A percentile compares a stretch with the other conserved stretches of the same genome.
phyloP scores from a whole-genome alignment of 2,329 filamentous ascomycete genomes.

The Colletotrichum somersetense region DNA sequence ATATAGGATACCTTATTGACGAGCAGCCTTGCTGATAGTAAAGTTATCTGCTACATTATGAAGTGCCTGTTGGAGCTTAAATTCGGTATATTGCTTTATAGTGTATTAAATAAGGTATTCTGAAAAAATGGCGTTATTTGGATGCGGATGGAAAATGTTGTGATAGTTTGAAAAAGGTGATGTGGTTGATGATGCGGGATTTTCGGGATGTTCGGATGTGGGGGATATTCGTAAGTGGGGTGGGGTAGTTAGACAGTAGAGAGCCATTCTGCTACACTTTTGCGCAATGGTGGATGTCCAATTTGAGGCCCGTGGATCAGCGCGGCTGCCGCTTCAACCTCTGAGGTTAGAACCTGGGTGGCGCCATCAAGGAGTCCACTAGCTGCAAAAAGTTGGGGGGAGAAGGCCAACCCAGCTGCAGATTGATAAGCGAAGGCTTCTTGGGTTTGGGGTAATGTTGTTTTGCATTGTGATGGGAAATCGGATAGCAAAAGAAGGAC shows the following conservation, averaged over 20 bases:
- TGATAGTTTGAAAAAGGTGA: too few species aligned
- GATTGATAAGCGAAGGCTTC: slow-evolving; percentile 65
- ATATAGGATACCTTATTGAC: too few species aligned
- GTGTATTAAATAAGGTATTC: too few species aligned
- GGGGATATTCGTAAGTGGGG: too few species aligned
- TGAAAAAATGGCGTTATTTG: too few species aligned
- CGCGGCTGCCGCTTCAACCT: slow-evolving; percentile 68
- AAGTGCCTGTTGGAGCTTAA: too few species aligned
- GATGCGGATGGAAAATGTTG: too few species aligned
- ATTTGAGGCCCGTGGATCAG: slow-evolving; percentile 84
- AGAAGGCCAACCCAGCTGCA: slow-evolving; percentile 77
- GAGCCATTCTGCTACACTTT: slow-evolving; percentile 79
- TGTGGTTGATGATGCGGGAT: too few species aligned
- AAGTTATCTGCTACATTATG: too few species aligned
- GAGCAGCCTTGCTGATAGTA: too few species aligned
- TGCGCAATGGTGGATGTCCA: slow-evolving; percentile 77
- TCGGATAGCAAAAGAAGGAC: neutral
- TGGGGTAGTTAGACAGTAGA: slow-evolving; percentile 72
- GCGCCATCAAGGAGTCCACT: slow-evolving; percentile 72
- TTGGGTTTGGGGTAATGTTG: neutral
- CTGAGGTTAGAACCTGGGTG: slow-evolving; percentile 70
- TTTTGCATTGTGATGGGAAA: slow-evolving; percentile 1
- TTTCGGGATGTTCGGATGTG: too few species aligned
- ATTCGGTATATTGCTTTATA: too few species aligned
- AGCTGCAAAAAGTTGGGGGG: slow-evolving; percentile 74